Conservation (phyloP, 2,329 filamentous ascomycete species). For the Phyllosticta citrichinensis region DNA sequence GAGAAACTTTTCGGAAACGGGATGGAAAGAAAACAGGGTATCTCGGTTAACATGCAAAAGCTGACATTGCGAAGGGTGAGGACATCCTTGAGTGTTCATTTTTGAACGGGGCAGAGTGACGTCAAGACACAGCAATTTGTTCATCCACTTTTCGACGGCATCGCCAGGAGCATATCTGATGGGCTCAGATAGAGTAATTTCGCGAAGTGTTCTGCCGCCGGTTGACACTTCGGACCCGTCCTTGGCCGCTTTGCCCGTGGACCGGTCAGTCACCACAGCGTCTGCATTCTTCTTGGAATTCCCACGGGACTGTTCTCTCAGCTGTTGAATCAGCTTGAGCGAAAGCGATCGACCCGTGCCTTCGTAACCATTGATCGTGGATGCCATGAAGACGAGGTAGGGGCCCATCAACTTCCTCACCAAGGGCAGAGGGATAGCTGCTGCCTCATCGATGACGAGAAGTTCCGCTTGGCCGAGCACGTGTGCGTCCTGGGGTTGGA, state of each 20-base stretch:
- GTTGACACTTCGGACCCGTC: conserved; percentile 24
- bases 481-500: conserved; percentile 91
- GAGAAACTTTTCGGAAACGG: conserved; percentile 90
- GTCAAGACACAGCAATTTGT: conserved; percentile 85
- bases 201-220: conserved; percentile 68
- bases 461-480: conserved; percentile 91
- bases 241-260: conserved; percentile 58
- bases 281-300: conserved; percentile 44
- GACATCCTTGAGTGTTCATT: conserved; percentile 64
- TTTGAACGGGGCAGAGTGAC: conserved; percentile 76
- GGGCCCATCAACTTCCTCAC: conserved; percentile 92
- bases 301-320: conserved; percentile 80
- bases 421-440: conserved; percentile 85
- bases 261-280: conserved; percentile 64
- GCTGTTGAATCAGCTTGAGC: conserved; percentile 91
- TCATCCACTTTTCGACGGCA: conserved; percentile 90
- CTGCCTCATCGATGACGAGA: conserved; percentile 93
- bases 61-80: conserved; percentile 84
- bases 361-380: conserved; percentile 97
- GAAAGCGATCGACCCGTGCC: conserved; percentile 92
- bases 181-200: conserved; percentile 87
- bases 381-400: conserved; percentile 98
- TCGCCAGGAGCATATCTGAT: conserved; percentile 92
- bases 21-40: conserved; percentile 95
- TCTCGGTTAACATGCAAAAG: conserved; percentile 91